Evolutionary conservation across 257 asterid species (phyloP).

Genomic region (Gentiana straminea): DNA sequence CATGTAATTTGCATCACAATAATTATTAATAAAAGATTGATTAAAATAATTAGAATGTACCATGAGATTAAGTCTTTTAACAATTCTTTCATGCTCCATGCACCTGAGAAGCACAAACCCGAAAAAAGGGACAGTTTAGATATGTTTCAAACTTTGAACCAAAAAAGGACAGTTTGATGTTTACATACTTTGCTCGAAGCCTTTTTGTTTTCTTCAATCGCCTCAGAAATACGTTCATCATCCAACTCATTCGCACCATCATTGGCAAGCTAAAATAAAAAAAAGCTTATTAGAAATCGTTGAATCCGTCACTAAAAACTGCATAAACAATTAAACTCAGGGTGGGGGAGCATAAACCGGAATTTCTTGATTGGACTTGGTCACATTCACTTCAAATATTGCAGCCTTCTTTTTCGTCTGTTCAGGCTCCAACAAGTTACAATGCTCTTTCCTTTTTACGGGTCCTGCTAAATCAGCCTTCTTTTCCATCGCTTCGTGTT

Average conservation of each 20-base stretch:
- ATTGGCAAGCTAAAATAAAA: constrained; percentile 31
- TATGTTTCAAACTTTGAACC: background rate
- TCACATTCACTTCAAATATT: constrained; percentile 9
- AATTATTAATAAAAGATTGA: background rate
- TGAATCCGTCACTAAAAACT: background rate
- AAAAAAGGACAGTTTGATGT: background rate
- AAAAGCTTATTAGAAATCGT: background rate
- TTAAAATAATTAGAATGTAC: constrained; percentile 21
- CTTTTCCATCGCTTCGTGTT: constrained; percentile 35
- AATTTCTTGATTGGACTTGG: constrained; percentile 8
- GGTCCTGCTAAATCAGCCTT: constrained; percentile 26
- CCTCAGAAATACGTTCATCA: background rate
- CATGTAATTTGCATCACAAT: background rate
- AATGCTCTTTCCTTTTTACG: constrained; percentile 40
- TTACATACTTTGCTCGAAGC: background rate
- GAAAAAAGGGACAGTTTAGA: background rate
- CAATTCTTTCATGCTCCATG: constrained; percentile 42
- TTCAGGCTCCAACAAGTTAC: constrained; percentile 31
- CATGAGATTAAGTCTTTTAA: constrained; percentile 50
- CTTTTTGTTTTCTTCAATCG: background rate
- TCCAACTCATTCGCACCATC: constrained; percentile 13
- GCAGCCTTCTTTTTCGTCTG: constrained; percentile 30
- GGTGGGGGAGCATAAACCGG: constrained; percentile 23
- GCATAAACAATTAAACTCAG: background rate
- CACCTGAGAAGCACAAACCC: constrained; percentile 37